Conservation (phyloP, 2,329 filamentous ascomycete genomes). For the Fusarium phyllophilum region DNA sequence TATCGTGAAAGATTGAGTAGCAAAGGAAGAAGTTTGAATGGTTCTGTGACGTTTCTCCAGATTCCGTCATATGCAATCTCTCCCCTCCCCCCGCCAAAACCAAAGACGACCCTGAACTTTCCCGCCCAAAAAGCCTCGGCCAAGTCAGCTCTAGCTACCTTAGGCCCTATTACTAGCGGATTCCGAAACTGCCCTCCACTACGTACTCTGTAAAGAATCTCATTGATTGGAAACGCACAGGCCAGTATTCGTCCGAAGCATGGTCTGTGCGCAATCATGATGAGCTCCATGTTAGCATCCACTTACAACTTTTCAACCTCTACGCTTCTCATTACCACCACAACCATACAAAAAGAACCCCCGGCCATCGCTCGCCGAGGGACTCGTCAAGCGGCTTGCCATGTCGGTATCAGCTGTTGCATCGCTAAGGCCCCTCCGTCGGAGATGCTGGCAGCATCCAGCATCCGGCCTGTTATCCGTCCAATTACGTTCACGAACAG, state of each 20-base stretch:
- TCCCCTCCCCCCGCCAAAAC: constrained; percentile 29
- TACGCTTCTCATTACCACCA: constrained; percentile 17
- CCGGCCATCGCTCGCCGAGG: constrained; percentile 11
- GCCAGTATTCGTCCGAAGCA: constrained; percentile 27
- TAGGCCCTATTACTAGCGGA: neutral
- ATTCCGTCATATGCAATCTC: constrained; percentile 37
- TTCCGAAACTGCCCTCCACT: constrained; percentile 5
- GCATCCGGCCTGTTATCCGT: constrained; percentile 47
- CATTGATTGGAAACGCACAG: constrained; percentile 30
- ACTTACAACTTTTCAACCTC: constrained; percentile 26
- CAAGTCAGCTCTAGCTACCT: neutral
- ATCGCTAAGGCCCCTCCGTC: constrained; percentile 48
- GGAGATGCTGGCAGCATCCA: constrained; percentile 45
- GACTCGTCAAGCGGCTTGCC: neutral
- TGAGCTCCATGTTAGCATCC: constrained; percentile 15
- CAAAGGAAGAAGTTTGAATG: neutral
- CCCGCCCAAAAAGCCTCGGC: constrained; percentile 16
- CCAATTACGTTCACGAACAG: constrained; percentile 45
- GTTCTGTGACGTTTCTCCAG: constrained; percentile 8
- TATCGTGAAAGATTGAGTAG: neutral
- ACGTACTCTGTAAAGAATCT: neutral
- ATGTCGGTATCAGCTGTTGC: constrained; percentile 51
- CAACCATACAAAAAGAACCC: neutral
- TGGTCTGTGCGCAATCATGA: constrained; percentile 38
- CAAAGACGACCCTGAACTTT: constrained; percentile 14